Evolutionary conservation across 2,329 filamentous ascomycete genomes (phyloP), one percentile per base, ranked within the genome.

Genomic region (Sordariomycetes sp.): DNA sequence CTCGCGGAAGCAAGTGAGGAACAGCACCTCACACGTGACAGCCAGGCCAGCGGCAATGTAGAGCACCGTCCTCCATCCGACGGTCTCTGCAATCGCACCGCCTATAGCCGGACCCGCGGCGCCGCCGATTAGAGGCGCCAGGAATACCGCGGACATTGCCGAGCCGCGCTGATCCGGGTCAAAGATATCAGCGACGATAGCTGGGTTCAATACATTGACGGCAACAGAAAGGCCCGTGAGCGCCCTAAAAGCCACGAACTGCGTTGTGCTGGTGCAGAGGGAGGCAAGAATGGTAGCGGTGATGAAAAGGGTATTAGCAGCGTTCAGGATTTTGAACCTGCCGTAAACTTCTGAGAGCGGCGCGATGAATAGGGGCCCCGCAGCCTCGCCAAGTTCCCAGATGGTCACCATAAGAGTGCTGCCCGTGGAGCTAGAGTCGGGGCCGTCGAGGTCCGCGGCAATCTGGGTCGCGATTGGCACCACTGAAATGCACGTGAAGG

Each of bases 391-490:
- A 0, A 89, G 76, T 60, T 90, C 80, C 76, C 86, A 87, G 60
- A 89, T 82, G 0, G 85, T 88, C 10, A 90, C 83, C 58, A 89
- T 82, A 52, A 91, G 72, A 46, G 81, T 78, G 63, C 72, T 76
- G 18, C 78, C 72, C 0, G 77, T 75, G 59, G 76, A 76, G 67
- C 71, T 72, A 32, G 69, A 64, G 11, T 65, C 62, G n/a, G 70
- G 68, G 20, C 64, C 57, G 59, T 73, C 67, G 54, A 77, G 72
- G 59, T 83, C 79, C 1, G 69, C 63, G 24, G 79, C 74, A 61
- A 83, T 82, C 53, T 69, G 71, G 43, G 69, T 71, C 7, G 80
- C 79, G 55, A 83, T 71, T 0, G 80, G 80, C 1, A 82, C 77
- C 1, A 82, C 72, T 0, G 75, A 76, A 59, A 81, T 79, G 67